phyloP scores from a whole-genome alignment of 2,329 filamentous ascomycete species.

The Claviceps spartinae region DNA sequence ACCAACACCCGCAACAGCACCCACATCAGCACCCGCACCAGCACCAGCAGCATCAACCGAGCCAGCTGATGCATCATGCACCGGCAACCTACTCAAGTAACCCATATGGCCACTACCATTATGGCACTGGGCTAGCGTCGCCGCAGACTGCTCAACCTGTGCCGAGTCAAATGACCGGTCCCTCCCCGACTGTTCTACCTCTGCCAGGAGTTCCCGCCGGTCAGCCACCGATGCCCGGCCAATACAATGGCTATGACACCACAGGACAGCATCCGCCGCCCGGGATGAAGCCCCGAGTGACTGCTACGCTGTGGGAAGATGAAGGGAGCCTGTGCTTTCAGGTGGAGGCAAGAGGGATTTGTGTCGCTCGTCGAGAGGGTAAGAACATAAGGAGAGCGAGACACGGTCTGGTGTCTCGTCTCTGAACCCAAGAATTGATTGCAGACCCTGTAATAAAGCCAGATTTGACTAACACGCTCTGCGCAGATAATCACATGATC shows the following conservation, averaged over 20 bases:
- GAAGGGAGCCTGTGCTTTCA: slow-evolving; percentile 97
- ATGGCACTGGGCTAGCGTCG: slow-evolving; percentile 67
- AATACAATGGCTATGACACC: slow-evolving; percentile 56
- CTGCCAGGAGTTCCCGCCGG: slow-evolving; percentile 43
- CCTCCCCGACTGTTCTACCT: slow-evolving; percentile 50
- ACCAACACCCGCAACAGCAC: too few species aligned
- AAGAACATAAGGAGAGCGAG: slow-evolving; percentile 7
- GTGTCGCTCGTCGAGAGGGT: slow-evolving; percentile 90
- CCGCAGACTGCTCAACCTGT: slow-evolving; percentile 57
- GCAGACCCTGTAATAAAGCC: too few species aligned
- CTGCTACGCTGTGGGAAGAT: slow-evolving; percentile 94
- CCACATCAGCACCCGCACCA: too few species aligned
- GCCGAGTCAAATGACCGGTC: slow-evolving; percentile 53
- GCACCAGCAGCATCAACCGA: slow-evolving; percentile 39
- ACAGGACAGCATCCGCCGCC: slow-evolving; percentile 88
- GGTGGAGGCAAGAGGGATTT: slow-evolving; percentile 90
- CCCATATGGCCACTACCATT: slow-evolving; percentile 57
- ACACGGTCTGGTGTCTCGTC: background rate
- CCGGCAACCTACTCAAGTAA: slow-evolving; percentile 53
- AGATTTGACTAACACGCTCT: background rate
- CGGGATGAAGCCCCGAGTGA: slow-evolving; percentile 92
- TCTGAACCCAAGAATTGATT: too few species aligned
- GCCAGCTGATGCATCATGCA: slow-evolving; percentile 59
- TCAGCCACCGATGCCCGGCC: slow-evolving; percentile 36
- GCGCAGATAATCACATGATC: slow-evolving; percentile 91